These are phyloP conservation scores for Penstemon davidsonii DNA, from an alignment of 257 asterid genomes.

Conservation along the genomic window DNA sequence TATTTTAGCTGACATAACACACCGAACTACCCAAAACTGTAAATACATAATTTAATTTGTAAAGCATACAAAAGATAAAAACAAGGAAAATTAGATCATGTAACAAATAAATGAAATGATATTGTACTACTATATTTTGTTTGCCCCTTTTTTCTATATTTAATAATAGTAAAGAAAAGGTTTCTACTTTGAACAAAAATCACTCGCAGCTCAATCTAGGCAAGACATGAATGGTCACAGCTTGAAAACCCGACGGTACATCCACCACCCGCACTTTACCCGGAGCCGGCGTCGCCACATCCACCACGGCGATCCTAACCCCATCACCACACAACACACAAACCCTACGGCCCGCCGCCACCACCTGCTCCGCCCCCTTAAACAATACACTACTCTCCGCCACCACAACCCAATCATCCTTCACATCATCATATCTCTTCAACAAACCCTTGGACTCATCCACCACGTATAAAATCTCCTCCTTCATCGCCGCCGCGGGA, in stretches of 20 bases:
- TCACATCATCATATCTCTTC: constrained; percentile 45
- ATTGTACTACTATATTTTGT: too few species aligned
- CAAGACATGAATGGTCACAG: constrained; percentile 53
- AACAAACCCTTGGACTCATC: constrained; percentile 64
- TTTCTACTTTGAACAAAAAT: too few species aligned
- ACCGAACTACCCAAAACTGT: too few species aligned
- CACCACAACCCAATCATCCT: constrained; percentile 58
- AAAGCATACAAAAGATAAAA: too few species aligned
- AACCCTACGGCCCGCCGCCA: constrained; percentile 63
- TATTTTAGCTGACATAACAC: too few species aligned
- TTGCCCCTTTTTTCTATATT: too few species aligned
- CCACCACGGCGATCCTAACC: constrained; percentile 53
- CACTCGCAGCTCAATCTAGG: constrained; percentile 45
- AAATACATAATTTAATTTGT: too few species aligned
- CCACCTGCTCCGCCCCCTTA: constrained; percentile 56
- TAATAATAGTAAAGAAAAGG: too few species aligned
- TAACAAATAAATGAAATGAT: too few species aligned
- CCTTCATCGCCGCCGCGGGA: constrained; percentile 76
- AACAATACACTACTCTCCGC: constrained; percentile 35
- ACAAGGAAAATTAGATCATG: too few species aligned
- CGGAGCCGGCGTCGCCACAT: constrained; percentile 49
- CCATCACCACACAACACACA: constrained; percentile 55
- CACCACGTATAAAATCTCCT: constrained; percentile 60
- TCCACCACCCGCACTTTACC: constrained; percentile 54
- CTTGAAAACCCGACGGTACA: constrained; percentile 50